These are phyloP conservation scores for Penicillium cinerascens DNA, from an alignment of 495 filamentous ascomycete species.

Conservation along the genomic window DNA sequence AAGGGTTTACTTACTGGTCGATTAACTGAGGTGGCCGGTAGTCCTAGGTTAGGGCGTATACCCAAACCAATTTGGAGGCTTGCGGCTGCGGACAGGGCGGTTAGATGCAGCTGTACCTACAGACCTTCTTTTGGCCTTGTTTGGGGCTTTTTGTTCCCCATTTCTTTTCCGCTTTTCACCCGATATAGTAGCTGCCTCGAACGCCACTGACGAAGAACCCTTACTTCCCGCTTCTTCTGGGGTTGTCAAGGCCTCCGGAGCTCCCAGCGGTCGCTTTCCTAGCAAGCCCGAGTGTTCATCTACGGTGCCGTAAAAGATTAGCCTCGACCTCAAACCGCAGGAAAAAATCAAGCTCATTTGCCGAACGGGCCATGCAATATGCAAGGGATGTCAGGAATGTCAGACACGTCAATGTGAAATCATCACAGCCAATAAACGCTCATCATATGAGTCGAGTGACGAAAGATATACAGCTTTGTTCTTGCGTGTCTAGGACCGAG, in stretches of 20 bases:
- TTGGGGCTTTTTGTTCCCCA: too few species aligned
- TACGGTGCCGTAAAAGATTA: not conserved
- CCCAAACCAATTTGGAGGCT: not conserved
- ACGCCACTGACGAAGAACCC: too few species aligned
- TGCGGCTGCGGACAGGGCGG: not conserved
- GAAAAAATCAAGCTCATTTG: not conserved
- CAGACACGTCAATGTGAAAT: not conserved
- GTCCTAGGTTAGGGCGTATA: not conserved
- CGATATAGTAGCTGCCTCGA: not conserved
- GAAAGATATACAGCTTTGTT: not conserved
- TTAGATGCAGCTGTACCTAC: not conserved
- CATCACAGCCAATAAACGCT: not conserved
- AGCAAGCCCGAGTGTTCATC: not conserved
- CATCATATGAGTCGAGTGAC: not conserved
- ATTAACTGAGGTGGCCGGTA: not conserved
- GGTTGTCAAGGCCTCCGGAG: too few species aligned
- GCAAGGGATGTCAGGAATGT: not conserved
- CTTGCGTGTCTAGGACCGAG: not conserved
- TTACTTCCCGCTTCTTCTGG: too few species aligned
- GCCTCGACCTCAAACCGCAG: not conserved
- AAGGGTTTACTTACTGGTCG: not conserved
- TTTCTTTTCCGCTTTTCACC: not conserved
- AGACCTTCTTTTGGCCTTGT: too few species aligned
- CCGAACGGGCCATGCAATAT: not conserved
- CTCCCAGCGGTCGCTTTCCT: not conserved